These are phyloP conservation scores for Boletus mariae DNA, from an alignment of 1,284 basidiomycete species.

Conservation along the genomic window DNA sequence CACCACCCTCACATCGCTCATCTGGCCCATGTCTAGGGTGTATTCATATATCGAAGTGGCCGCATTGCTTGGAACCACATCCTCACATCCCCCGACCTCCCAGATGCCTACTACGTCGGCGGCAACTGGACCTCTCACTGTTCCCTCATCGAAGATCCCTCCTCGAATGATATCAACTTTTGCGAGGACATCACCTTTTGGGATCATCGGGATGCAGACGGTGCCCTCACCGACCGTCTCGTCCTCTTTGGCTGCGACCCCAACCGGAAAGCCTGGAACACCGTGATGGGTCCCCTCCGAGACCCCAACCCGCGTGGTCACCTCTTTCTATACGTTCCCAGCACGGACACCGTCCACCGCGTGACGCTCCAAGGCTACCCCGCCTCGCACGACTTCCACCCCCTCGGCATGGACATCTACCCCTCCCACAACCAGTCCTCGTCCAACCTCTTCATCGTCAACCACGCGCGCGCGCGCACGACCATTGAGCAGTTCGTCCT, in stretches of 20 bases:
- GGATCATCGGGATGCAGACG: constrained; percentile 43
- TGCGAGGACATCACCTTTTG: constrained; percentile 66
- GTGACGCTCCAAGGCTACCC: constrained; percentile 44
- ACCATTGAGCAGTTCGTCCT: constrained; percentile 64
- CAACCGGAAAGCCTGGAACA: constrained; percentile 56
- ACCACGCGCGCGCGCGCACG: constrained; percentile 55
- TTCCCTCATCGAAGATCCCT: constrained; percentile 35
- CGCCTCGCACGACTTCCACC: constrained; percentile 50
- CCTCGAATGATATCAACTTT: constrained; percentile 39
- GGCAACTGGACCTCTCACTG: constrained; percentile 48
- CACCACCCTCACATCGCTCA: not conserved
- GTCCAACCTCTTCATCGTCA: constrained; percentile 59
- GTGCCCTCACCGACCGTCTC: constrained; percentile 37
- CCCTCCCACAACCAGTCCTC: constrained; percentile 44
- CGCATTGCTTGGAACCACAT: constrained; percentile 39
- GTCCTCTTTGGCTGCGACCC: constrained; percentile 55
- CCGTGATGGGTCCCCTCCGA: constrained; percentile 59
- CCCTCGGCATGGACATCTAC: constrained; percentile 50
- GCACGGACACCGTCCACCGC: constrained; percentile 15
- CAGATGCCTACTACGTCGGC: constrained; percentile 45
- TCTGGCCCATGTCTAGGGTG: constrained; percentile 11
- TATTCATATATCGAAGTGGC: constrained; percentile 39
- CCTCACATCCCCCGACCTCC: constrained; percentile 40
- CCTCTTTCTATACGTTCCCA: constrained; percentile 42
- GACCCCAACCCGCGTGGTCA: constrained; percentile 48